Conservation (phyloP, 495 filamentous ascomycete species). For the Penicillium coprophilum region DNA sequence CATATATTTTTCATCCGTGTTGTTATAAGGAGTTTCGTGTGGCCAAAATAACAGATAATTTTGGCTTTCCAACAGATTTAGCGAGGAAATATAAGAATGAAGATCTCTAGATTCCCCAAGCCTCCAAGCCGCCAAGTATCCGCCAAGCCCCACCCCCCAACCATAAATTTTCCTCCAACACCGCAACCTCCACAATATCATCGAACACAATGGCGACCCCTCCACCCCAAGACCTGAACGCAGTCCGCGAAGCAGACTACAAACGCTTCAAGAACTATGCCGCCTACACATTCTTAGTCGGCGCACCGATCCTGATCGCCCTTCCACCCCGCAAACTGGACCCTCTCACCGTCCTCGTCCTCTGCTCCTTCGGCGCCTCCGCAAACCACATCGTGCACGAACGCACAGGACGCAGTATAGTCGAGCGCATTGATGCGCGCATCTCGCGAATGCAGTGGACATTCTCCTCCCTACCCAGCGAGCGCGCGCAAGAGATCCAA, state of each 20-base stretch:
- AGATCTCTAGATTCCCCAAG: background rate
- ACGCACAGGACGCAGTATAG: slow-evolving; percentile 53
- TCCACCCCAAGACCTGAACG: slow-evolving; percentile 4
- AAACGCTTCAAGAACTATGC: slow-evolving; percentile 56
- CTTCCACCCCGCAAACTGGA: slow-evolving; percentile 81
- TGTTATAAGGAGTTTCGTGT: background rate
- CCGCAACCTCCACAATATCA: background rate
- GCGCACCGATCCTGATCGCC: slow-evolving; percentile 66
- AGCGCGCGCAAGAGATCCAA: slow-evolving; percentile 55
- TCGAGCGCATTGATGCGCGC: slow-evolving; percentile 44
- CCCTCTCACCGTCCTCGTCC: slow-evolving; percentile 58
- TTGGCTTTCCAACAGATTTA: background rate
- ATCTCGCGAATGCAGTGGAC: slow-evolving; percentile 21
- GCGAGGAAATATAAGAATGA: background rate
- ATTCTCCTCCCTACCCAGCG: slow-evolving; percentile 48
- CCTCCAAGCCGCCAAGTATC: background rate
- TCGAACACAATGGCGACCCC: slow-evolving; percentile 18
- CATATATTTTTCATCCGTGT: background rate
- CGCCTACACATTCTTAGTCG: slow-evolving; percentile 62
- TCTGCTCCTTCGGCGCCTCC: slow-evolving; percentile 56
- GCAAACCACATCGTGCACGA: slow-evolving; percentile 62
- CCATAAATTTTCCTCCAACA: slow-evolving; percentile 1
- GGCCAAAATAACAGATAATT: background rate
- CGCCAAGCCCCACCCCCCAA: background rate
- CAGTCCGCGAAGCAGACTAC: slow-evolving; percentile 44